Conservation (phyloP, 129 eudicot species). For the Mikania micrantha region DNA sequence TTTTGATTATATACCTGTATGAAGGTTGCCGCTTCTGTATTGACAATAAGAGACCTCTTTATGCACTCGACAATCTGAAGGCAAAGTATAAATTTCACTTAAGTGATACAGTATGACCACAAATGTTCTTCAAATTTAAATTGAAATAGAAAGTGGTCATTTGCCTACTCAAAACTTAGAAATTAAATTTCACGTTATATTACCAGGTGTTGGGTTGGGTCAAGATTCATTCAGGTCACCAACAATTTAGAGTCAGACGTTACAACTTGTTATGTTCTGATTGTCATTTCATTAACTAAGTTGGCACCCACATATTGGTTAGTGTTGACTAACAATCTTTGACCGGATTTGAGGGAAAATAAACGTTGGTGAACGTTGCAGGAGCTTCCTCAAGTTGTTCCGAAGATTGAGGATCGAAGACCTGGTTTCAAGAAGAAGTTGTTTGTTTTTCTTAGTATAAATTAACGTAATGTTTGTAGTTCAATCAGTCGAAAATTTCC, state of each 20-base stretch:
- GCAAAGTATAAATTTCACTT: not conserved
- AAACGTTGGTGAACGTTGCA: too few species aligned
- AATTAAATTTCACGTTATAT: not conserved
- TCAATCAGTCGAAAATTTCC: too few species aligned
- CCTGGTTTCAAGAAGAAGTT: too few species aligned
- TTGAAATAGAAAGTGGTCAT: not conserved
- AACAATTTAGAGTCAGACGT: not conserved
- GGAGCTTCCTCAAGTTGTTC: too few species aligned
- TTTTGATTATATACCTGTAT: slow-evolving; percentile 32
- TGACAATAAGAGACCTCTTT: slow-evolving; percentile 33
- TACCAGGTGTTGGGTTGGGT: not conserved
- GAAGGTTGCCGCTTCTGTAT: slow-evolving; percentile 47
- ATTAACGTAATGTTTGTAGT: too few species aligned
- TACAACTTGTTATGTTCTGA: not conserved
- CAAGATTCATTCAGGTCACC: not conserved
- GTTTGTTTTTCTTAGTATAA: too few species aligned
- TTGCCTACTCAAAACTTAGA: not conserved
- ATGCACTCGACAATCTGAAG: slow-evolving; percentile 41
- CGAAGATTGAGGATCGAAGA: too few species aligned
- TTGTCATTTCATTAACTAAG: not conserved
- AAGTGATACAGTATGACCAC: not conserved
- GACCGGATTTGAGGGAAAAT: too few species aligned
- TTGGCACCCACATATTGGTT: not conserved
- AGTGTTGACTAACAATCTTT: too few species aligned
- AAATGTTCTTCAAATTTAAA: not conserved